These are phyloP conservation scores for Mortierella sp. DNA, from an alignment of 371 early-diverging fungal species.

Conservation along the genomic window DNA sequence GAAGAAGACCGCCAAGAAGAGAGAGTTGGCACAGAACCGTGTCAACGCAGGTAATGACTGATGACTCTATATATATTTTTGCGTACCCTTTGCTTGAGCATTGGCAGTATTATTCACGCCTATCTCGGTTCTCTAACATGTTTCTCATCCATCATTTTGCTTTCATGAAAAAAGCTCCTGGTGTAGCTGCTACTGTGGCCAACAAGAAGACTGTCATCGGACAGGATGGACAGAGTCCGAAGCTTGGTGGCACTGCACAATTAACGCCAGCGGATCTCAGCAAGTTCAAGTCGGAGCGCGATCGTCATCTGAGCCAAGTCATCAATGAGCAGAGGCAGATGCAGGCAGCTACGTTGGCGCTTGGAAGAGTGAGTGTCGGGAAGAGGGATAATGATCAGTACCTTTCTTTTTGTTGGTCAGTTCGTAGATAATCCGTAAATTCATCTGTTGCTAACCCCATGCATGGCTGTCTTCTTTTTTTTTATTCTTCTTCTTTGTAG, in stretches of 20 bases:
- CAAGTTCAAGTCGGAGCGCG: slow-evolving; percentile 76
- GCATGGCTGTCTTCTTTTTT: too few species aligned
- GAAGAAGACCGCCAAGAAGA: slow-evolving; percentile 44
- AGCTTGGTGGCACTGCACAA: slow-evolving; percentile 55
- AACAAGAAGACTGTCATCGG: slow-evolving; percentile 35
- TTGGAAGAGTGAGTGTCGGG: slow-evolving; percentile 53
- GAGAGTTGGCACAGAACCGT: slow-evolving; percentile 52
- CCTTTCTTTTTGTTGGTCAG: too few species aligned
- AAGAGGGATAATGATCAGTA: background rate
- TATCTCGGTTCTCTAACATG: too few species aligned
- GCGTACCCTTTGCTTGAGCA: too few species aligned
- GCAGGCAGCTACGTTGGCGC: slow-evolving; percentile 66
- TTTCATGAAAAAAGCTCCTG: slow-evolving; percentile 12
- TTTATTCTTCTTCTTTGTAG: slow-evolving; percentile 19
- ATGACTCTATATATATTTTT: too few species aligned
- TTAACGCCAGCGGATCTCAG: slow-evolving; percentile 78
- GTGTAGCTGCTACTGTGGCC: slow-evolving; percentile 31
- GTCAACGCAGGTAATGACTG: slow-evolving; percentile 57
- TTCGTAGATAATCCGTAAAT: background rate
- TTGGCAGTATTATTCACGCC: too few species aligned
- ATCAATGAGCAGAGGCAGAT: slow-evolving; percentile 75
- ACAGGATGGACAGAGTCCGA: slow-evolving; percentile 57
- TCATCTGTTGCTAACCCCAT: too few species aligned
- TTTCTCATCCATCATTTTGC: background rate
- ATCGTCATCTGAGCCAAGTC: slow-evolving; percentile 76